phyloP scores from a whole-genome alignment of 352 stramenopile species.

The Phytopythium sindhum region DNA sequence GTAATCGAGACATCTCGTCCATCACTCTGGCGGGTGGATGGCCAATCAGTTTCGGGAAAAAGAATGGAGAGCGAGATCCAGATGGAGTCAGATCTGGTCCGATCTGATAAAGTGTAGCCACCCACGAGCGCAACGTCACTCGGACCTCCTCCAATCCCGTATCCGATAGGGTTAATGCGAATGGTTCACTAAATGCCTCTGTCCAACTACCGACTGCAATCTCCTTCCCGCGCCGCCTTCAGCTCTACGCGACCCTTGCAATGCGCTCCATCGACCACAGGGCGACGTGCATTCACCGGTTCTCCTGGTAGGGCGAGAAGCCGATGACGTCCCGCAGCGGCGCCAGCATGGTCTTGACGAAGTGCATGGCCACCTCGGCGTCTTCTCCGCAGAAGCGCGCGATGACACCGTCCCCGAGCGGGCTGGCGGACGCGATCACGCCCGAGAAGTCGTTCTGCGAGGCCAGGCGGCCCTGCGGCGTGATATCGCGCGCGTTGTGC shows the following conservation, averaged over 20 bases:
- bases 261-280: slow-evolving; percentile 27
- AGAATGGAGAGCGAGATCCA: background rate
- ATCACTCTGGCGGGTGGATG: background rate
- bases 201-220: too few relatives aligned
- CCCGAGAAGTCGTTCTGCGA: slow-evolving; percentile 38
- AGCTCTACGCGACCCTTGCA: slow-evolving; percentile 4
- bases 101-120: background rate
- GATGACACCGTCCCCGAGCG: slow-evolving; percentile 62
- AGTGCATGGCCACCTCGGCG: slow-evolving; percentile 56
- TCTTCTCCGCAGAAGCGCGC: slow-evolving; percentile 68
- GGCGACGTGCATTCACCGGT: slow-evolving; percentile 33
- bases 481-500: slow-evolving; percentile 66
- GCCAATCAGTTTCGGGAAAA: background rate
- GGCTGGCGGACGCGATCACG: slow-evolving; percentile 74
- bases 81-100: background rate
- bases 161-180: background rate
- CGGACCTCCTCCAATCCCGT: background rate
- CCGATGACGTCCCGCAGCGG: slow-evolving; percentile 56
- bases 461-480: slow-evolving; percentile 58
- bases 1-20: background rate
- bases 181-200: background rate
- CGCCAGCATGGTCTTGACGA: slow-evolving; percentile 54
- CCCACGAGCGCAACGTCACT: background rate
- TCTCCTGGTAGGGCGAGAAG: slow-evolving; percentile 70
- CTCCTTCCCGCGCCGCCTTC: too few relatives aligned